Conservation (phyloP, 192 early-diverging fungal species). For the Borealophlyctis nickersoniae region DNA sequence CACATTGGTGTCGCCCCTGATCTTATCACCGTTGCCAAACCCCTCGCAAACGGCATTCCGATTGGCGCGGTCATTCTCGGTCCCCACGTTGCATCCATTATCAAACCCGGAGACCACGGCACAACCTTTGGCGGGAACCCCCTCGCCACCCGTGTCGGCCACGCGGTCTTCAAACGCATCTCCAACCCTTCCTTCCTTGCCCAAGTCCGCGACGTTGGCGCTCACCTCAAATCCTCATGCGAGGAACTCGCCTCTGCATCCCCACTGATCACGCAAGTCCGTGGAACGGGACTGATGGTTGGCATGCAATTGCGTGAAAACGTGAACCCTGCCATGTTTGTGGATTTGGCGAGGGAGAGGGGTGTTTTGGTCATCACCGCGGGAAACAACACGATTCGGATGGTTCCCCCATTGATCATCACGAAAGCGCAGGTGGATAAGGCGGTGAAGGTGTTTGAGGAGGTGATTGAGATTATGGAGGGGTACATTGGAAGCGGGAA, state of each 20-base stretch:
- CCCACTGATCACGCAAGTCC: constrained; percentile 66
- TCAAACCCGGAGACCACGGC: constrained; percentile 92
- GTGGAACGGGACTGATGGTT: constrained; percentile 83
- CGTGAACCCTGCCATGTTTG: constrained; percentile 47
- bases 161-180: constrained; percentile 70
- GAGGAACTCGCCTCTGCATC: constrained; percentile 42
- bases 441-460: constrained; percentile 70
- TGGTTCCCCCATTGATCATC: constrained; percentile 87
- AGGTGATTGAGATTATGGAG: constrained; percentile 46
- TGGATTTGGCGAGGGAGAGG: constrained; percentile 72
- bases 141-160: constrained; percentile 81
- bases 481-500: constrained; percentile 21
- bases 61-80: constrained; percentile 89
- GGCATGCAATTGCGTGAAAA: constrained; percentile 64
- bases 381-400: constrained; percentile 82
- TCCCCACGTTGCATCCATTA: constrained; percentile 71
- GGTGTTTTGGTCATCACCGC: constrained; percentile 89
- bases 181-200: constrained; percentile 67
- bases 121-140: constrained; percentile 98
- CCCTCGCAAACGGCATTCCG: constrained; percentile 93
- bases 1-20: constrained; percentile 76
- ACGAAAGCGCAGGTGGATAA: constrained; percentile 72
- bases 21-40: constrained; percentile 94
- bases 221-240: constrained; percentile 48
- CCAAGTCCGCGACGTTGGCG: constrained; percentile 63